These are phyloP conservation scores for Circinella umbellata DNA, from an alignment of 371 early-diverging fungal species.

Conservation along the genomic window DNA sequence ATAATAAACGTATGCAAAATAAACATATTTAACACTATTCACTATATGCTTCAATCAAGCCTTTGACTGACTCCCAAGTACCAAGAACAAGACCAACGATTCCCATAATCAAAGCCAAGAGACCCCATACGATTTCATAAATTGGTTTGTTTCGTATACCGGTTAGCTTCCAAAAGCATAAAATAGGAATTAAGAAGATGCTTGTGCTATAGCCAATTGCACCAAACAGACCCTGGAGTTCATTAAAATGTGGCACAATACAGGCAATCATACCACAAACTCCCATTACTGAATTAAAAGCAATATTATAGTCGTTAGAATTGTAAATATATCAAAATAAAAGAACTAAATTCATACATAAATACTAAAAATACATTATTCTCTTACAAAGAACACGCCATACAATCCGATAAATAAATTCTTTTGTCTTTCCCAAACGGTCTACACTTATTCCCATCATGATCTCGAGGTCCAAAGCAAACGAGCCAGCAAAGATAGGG, in stretches of 20 bases:
- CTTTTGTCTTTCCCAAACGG: constrained; percentile 48
- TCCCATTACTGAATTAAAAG: constrained; percentile 43
- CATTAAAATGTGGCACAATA: constrained; percentile 78
- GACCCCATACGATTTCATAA: constrained; percentile 62
- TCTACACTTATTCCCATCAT: constrained; percentile 57
- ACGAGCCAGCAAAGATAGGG: constrained; percentile 81
- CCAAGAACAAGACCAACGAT: constrained; percentile 77
- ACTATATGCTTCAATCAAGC: constrained; percentile 46
- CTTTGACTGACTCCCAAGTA: constrained; percentile 69
- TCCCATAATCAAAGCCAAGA: constrained; percentile 66
- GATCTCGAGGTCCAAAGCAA: constrained; percentile 74
- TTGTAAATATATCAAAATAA: neutral
- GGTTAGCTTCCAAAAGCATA: constrained; percentile 78
- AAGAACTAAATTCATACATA: neutral
- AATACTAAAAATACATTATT: neutral
- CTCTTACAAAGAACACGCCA: constrained; percentile 50
- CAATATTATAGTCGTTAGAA: neutral
- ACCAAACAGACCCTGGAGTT: constrained; percentile 83
- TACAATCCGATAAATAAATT: constrained; percentile 60
- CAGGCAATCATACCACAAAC: constrained; percentile 66
- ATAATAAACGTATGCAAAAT: too few species aligned
- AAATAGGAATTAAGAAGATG: constrained; percentile 83
- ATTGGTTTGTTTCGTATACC: constrained; percentile 62
- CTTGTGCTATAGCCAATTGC: constrained; percentile 79
- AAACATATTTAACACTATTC: too few species aligned